phyloP scores from a whole-genome alignment of 208 protist species.

The Balamuthia mandrillaris region DNA sequence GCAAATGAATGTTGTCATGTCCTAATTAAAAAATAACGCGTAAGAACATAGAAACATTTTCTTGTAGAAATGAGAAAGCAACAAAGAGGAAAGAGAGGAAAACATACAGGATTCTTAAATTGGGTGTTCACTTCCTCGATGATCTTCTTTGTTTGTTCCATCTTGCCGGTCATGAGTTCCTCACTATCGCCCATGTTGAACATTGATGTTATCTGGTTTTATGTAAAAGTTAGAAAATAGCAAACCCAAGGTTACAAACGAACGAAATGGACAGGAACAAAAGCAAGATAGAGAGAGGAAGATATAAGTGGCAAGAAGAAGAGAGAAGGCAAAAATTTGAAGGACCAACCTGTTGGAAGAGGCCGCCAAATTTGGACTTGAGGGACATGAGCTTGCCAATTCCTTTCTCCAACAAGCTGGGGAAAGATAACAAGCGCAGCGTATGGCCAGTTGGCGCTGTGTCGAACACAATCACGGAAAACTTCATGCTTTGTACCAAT shows the following conservation, averaged over 20 bases:
- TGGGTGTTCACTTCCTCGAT: constrained; percentile 55
- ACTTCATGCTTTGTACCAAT: constrained; percentile 81
- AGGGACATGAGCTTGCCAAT: constrained; percentile 69
- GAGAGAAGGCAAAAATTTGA: not conserved
- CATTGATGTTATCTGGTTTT: not conserved
- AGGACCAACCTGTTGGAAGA: constrained; percentile 58
- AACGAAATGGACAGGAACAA: too few species aligned
- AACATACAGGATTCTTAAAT: constrained; percentile 61
- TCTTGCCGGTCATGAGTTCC: constrained; percentile 37
- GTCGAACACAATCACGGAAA: constrained; percentile 95
- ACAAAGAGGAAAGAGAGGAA: not conserved
- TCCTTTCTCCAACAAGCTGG: constrained; percentile 72
- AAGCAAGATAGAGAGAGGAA: constrained; percentile 11
- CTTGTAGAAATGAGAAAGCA: not conserved
- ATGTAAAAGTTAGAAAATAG: not conserved
- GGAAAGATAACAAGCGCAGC: constrained; percentile 88
- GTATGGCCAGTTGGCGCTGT: constrained; percentile 98
- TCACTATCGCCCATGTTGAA: not conserved
- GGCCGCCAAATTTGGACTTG: constrained; percentile 60
- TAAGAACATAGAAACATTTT: constrained; percentile 29
- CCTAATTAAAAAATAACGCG: constrained; percentile 68
- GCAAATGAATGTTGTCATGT: constrained; percentile 93
- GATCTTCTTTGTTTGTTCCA: constrained; percentile 36
- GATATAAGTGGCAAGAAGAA: too few species aligned
- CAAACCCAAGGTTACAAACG: not conserved